These are phyloP conservation scores for Clarireedia sp. DNA, from an alignment of 2,329 filamentous ascomycete genomes.

Conservation along the genomic window DNA sequence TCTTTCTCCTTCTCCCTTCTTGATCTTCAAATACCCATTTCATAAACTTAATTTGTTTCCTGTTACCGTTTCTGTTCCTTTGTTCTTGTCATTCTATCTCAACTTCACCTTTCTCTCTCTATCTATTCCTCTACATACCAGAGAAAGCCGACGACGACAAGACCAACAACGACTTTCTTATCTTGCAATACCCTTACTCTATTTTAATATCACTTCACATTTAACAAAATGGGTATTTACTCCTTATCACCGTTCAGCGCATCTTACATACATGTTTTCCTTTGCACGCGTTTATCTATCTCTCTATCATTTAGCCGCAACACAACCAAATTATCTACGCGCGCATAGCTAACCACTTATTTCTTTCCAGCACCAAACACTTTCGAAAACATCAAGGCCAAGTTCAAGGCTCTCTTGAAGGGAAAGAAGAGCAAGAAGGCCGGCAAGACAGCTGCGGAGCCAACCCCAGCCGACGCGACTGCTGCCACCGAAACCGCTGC, in stretches of 20 bases:
- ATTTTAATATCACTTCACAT: background rate
- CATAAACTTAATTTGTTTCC: slow-evolving; percentile 1
- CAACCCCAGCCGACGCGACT: slow-evolving; percentile 3
- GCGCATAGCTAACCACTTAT: background rate
- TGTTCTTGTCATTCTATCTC: background rate
- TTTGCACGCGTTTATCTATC: background rate
- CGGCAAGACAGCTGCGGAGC: slow-evolving; percentile 8
- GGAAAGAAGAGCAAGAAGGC: slow-evolving; percentile 24
- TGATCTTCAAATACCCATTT: background rate
- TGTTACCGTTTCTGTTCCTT: background rate
- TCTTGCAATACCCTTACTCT: background rate
- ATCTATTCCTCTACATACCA: background rate
- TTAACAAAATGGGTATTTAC: slow-evolving; percentile 6
- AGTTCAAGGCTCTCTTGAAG: slow-evolving; percentile 27
- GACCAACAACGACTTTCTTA: background rate
- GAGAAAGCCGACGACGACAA: background rate
- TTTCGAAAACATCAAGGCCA: slow-evolving; percentile 25
- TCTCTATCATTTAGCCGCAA: background rate
- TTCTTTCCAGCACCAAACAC: slow-evolving; percentile 25
- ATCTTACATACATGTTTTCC: background rate
- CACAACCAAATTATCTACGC: background rate
- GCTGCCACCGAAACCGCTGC: slow-evolving; percentile 7
- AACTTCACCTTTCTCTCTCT: background rate
- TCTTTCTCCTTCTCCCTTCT: background rate
- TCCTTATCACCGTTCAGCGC: background rate